Base-by-base conservation (phyloP, 1,284 basidiomycete genomes). In the Ceratobasidium sp. region DNA sequence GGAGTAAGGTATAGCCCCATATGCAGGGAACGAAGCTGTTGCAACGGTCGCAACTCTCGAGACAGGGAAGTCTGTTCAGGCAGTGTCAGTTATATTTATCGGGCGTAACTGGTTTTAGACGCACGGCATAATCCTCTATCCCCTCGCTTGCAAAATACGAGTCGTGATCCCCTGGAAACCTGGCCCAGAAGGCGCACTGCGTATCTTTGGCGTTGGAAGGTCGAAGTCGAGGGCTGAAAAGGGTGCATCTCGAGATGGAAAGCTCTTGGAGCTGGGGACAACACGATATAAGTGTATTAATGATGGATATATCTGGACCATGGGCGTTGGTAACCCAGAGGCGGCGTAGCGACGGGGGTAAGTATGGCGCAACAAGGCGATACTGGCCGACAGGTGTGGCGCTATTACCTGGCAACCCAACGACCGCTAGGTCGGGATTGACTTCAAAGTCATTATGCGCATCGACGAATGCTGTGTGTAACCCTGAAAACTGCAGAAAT, bases 131-230 rank as follows among this genome's bases (percentile, higher is more conserved):
- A 19, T 75, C 61, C 54, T 64, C 61, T 29, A 65, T 52, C 8
- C 71, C 71, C n/a, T 64, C 61, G n/a, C 34, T n/a, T 17, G 71
- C 71, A 32, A 75, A 75, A 34, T 75, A 75, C 6, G 71, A 62
- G 32, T 75, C 71, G 29, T 75, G 71, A 17, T 75, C 71, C 25
- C 44, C 52, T 8, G 71, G 71, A 44, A 75, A 75, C 15, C 15
- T 52, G 15, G 1, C 19, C 71, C 71, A 75, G 51, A 75, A 75
- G 19, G 32, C 37, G 49, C 71, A 75, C 1, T 5, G 9, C 5
- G 9, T 49, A 17, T 22, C 51, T 7, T 43, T 29, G 57, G 4
- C 13, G 44, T 13, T 17, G 1, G 57, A 8, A 29, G 15, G 19
- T 29, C 49, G 52, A 22, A 59, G 40, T 8, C 71, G 29, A 13